These are phyloP conservation scores for Chlorella sp. DNA, from an alignment of 139 green algal species.

Conservation along the genomic window DNA sequence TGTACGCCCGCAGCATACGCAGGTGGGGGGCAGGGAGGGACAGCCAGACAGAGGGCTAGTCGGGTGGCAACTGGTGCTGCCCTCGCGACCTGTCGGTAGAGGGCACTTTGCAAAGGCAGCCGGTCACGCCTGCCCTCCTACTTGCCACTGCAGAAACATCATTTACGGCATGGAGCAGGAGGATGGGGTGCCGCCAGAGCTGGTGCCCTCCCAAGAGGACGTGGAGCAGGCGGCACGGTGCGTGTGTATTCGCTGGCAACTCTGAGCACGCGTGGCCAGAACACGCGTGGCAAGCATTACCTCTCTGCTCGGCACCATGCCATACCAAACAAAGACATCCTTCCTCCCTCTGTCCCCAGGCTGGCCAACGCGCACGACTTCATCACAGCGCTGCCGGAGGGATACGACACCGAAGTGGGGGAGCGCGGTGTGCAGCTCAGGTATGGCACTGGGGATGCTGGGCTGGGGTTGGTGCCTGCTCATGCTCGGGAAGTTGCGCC, in stretches of 20 bases:
- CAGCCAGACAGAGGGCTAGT: no score
- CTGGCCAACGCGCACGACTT: conserved; percentile 88
- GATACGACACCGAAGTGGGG: conserved; percentile 87
- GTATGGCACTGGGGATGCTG: background rate
- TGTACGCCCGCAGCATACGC: conserved; percentile 81
- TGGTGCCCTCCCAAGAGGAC: conserved; percentile 41
- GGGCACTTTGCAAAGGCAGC: background rate
- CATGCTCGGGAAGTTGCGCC: background rate
- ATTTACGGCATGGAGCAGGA: conserved; percentile 74
- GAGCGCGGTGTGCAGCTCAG: conserved; percentile 82
- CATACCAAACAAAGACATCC: no score
- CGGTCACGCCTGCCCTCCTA: background rate
- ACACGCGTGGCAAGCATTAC: background rate
- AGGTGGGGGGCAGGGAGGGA: conserved; percentile 22
- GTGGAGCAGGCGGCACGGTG: conserved; percentile 37
- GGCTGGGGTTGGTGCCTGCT: background rate
- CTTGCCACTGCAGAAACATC: conserved; percentile 73
- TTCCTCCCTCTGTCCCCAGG: conserved; percentile 22
- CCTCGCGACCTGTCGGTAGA: background rate
- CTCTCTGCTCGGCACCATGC: no score
- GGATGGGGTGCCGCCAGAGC: conserved; percentile 47
- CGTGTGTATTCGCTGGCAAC: background rate
- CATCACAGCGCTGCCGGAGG: conserved; percentile 74
- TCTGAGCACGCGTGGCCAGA: background rate
- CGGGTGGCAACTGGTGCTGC: background rate